Percentiles rank a stretch among this genome's conserved stretches.
phyloP scores from a whole-genome alignment of 192 early-diverging fungal species.

The Gonapodya sp. region DNA sequence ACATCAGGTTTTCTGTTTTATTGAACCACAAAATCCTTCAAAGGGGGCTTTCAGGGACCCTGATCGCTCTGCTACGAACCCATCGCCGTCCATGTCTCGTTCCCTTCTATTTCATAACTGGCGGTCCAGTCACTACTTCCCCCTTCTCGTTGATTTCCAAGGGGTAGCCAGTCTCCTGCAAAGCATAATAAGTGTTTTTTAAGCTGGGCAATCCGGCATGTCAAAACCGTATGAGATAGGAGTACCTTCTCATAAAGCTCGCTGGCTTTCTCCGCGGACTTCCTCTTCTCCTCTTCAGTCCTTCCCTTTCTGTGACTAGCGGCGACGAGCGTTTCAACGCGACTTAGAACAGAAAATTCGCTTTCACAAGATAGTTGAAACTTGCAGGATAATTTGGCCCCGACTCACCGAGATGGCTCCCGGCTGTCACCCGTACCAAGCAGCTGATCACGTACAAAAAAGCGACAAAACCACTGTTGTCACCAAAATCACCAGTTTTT shows the following conservation, averaged over 20 bases:
- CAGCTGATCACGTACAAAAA: background rate
- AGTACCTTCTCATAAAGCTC: background rate
- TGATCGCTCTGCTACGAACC: too few relatives aligned
- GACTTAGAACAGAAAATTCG: background rate
- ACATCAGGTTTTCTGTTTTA: too few relatives aligned
- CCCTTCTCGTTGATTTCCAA: background rate
- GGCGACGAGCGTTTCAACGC: constrained; percentile 4
- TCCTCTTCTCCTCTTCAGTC: constrained; percentile 5
- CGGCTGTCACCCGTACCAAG: background rate
- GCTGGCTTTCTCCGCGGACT: constrained; percentile 9
- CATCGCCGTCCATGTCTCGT: too few relatives aligned
- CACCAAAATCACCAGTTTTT: background rate
- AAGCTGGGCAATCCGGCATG: too few relatives aligned
- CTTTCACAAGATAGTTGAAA: background rate
- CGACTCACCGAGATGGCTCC: background rate
- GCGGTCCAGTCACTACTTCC: background rate
- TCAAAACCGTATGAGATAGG: too few relatives aligned
- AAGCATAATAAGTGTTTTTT: too few relatives aligned
- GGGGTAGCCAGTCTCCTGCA: background rate
- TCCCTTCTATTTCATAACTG: background rate
- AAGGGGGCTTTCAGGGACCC: too few relatives aligned
- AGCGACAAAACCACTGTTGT: background rate
- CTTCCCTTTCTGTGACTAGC: constrained; percentile 2
- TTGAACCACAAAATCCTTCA: too few relatives aligned
- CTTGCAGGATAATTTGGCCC: background rate